Evolutionary conservation across 148 eudicot genomes (phyloP), one percentile per base, ranked within the genome.

Genomic region (Drosera capensis): DNA sequence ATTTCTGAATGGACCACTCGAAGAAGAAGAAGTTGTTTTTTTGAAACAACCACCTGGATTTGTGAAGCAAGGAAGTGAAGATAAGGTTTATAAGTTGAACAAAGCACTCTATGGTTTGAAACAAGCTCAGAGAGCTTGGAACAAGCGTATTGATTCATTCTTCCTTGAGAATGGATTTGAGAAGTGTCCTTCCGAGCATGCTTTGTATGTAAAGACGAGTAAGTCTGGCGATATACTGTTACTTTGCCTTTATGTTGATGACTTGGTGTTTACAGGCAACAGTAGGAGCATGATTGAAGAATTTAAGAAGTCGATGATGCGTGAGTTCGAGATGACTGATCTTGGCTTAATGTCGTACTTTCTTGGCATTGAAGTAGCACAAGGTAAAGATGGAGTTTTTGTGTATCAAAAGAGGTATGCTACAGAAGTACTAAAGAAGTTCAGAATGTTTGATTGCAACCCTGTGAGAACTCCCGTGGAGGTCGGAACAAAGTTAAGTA

Each of bases 11-110:
- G 45, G 45, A 7, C 20, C 45, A 41, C 30, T 51, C 0, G 25
- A 22, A 35, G 55, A 51, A 51, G 55, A 51, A 14, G 55, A 51
- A 51, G 55, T 36, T 9, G 43, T 24, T 7, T 51, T 5, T 37
- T 38, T 53, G 6, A 29, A 42, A 7, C 39, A 53, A 19, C 57
- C 48, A 3, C 12, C 14, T 44, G 48, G 48, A 20, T 44, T 20
- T n/a, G 48, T 21, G 12, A 44, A 44, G 28, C 12, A 21, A n/a
- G 48, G 48, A 12, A 16, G 7, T 8, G 26, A 44, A n/a, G 28
- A 44, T 23, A 44, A 44, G 21, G 30, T 51, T n/a, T 26, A 26
- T 18, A 14, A 15, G 14, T 8, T 18, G 13, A 18, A 20, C 9
- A 49, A 49, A 20, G 54, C 56, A 2, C 17, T 52, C 11, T 52